Evolutionary conservation across 768 basidiomycete genomes (phyloP), one percentile per base, ranked within the genome.

Genomic region (Mrakia hoshinonis): DNA sequence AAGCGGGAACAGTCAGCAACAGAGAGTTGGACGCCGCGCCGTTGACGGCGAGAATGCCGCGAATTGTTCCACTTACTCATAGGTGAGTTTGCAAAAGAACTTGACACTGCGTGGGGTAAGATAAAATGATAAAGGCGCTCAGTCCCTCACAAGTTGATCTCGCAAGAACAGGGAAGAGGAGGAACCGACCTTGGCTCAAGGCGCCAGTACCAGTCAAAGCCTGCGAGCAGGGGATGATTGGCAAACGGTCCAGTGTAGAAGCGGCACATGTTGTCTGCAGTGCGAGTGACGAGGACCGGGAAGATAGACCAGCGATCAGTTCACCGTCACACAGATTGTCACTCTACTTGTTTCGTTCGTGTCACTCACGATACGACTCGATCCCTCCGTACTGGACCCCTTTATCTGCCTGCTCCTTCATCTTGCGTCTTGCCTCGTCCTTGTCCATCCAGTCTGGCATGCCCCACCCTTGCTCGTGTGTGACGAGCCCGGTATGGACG

Each of bases 381-480:
- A 51, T 64, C 38, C 62, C 69, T 22, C 69, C 69, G 34, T 70
- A 70, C 69, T 70, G 69, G 34, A 70, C 62, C 10, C 69, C 69
- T 11, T 11, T 10, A 46, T 64, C 31, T 15, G 29, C 51, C 61
- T 64, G 61, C n/a, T 13, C 38, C 61, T 49, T 46, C 48, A 70
- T 52, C 24, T 47, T 61, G 24, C 31, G 29, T n/a, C 46, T 31
- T 4, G 54, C 51, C 34, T 39, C 69, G 22, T 52, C 62, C 38
- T 63, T 51, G n/a, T 63, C 48, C 69, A 64, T 70, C 69, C 69
- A 70, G 39, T 63, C 61, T 11, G 69, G 69, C 48, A 65, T 54
- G 47, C 69, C 69, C 69, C 69, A 70, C 2, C 69, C 69, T n/a
- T 70, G 69, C 39, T n/a, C 69, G 39, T 64, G 69, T 11, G 69